Evolutionary conservation across 805 yeast genomes (phyloP), one percentile per base, ranked within the genome.

Genomic region (Huiozyma naganishii): DNA sequence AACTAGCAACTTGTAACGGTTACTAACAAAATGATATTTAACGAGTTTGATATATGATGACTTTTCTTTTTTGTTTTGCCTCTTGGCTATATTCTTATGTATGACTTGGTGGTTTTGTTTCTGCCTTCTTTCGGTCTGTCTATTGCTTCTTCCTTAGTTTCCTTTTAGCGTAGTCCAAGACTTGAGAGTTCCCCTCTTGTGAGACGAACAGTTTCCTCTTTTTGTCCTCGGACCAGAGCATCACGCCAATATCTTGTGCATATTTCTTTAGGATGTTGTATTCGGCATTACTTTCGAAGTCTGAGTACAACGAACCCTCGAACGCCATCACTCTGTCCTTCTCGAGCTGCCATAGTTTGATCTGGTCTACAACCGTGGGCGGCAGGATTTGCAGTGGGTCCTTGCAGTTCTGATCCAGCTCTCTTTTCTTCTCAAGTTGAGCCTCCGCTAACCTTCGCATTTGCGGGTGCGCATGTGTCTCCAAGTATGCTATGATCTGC

Each of bases 281-380:
- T 61, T 92, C 97, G 48, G 77, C 74, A 43, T 75, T 82, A 47
- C 72, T 81, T 27, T 80, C 70, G 61, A 92, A 92, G 53, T 90
- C 96, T 45, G 86, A 81, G 66, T 85, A 92, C 39, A 92, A 64
- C 46, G 81, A 88, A 0, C 99, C 99, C 29, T 80, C 86, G 41
- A 78, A 83, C 1, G 92, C 76, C 52, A 83, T 80, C 50, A 92
- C 85, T 64, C 99, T 76, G 61, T 92, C 97, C 66, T 89, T 65
- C 60, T 92, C 99, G 47, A 92, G 69, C 67, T 92, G 97, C 99
- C 99, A 92, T 42, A 92, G 70, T 58, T 80, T 81, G 53, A 92
- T 85, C 61, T 92, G 99, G 64, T 92, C 99, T 1, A 86, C 84
- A n/a, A 92, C 95, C 0, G 95, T 92, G 0, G 97, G 95, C 4